phyloP scores from a whole-genome alignment of 2,329 filamentous ascomycete genomes.

The Blumeriella jaapii region DNA sequence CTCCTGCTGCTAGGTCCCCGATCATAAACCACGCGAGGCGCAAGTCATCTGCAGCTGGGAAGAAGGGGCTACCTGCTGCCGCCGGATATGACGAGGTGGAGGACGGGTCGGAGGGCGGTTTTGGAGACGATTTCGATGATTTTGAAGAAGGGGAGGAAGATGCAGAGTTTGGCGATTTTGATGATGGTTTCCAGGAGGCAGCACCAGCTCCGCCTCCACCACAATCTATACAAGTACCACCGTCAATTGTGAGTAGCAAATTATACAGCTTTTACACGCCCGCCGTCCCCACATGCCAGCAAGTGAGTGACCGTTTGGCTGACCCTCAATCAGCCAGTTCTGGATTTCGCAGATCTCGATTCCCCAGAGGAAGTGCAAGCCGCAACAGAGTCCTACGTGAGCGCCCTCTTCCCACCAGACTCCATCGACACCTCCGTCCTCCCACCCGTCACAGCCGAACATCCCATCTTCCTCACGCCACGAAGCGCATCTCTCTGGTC shows the following conservation, averaged over 20 bases:
- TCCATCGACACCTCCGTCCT: slow-evolving; percentile 39
- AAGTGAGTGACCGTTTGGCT: slow-evolving; percentile 18
- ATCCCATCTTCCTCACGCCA: slow-evolving; percentile 68
- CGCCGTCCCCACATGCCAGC: slow-evolving; percentile 3
- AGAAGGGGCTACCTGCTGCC: slow-evolving; percentile 15
- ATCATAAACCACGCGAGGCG: slow-evolving; percentile 31
- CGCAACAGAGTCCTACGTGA: slow-evolving; percentile 54
- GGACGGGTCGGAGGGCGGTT: slow-evolving; percentile 38
- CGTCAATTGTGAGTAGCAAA: slow-evolving; percentile 34
- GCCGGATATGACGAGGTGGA: slow-evolving; percentile 51
- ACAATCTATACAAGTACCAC: slow-evolving; percentile 26
- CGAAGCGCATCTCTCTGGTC: slow-evolving; percentile 89
- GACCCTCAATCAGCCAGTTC: slow-evolving; percentile 42
- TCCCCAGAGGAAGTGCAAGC: slow-evolving; percentile 46
- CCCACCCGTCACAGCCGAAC: slow-evolving; percentile 33
- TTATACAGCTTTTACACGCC: slow-evolving; percentile 16
- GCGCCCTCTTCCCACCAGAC: slow-evolving; percentile 51
- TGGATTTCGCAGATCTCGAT: slow-evolving; percentile 53
- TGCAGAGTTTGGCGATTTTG: slow-evolving; percentile 42
- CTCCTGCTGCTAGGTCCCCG: slow-evolving; percentile 37
- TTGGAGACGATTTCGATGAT: slow-evolving; percentile 60
- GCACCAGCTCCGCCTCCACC: slow-evolving; percentile 30
- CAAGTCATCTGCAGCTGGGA: slow-evolving; percentile 24
- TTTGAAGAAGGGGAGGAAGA: slow-evolving; percentile 46
- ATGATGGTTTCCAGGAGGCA: slow-evolving; percentile 52